phyloP scores from a whole-genome alignment of 2,329 filamentous ascomycete genomes.

The Ceratocystis harringtonii region DNA sequence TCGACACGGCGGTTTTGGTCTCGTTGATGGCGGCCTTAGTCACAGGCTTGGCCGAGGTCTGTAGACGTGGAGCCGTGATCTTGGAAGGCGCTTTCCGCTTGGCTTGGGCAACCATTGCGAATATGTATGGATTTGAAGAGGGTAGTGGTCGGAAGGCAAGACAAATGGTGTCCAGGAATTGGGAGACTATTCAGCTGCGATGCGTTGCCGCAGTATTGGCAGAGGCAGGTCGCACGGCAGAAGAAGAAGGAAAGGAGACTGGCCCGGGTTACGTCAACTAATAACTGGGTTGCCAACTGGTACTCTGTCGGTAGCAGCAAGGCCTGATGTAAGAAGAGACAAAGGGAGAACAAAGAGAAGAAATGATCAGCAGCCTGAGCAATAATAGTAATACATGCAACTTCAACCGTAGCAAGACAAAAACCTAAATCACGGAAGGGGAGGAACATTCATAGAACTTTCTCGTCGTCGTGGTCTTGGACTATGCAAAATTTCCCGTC shows the following conservation, averaged over 20 bases:
- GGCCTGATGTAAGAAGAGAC: neutral
- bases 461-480: neutral
- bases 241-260: neutral
- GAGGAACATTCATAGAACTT: neutral
- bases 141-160: neutral
- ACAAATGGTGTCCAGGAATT: neutral
- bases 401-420: neutral
- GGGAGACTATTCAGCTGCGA: neutral
- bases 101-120: constrained; percentile 23
- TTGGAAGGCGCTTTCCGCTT: constrained; percentile 45
- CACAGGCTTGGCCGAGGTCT: constrained; percentile 36
- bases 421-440: neutral
- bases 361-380: neutral
- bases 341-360: neutral
- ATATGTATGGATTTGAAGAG: neutral
- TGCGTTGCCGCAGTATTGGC: neutral
- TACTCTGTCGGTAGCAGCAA: neutral
- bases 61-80: constrained; percentile 41
- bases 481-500: constrained; percentile 15
- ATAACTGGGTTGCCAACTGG: neutral
- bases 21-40: constrained; percentile 42
- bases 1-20: constrained; percentile 39
- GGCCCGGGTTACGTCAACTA: neutral
- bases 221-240: neutral
- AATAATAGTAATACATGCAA: neutral